These are phyloP conservation scores for Gnomoniopsis sp. DNA, from an alignment of 2,329 filamentous ascomycete genomes.

Conservation along the genomic window DNA sequence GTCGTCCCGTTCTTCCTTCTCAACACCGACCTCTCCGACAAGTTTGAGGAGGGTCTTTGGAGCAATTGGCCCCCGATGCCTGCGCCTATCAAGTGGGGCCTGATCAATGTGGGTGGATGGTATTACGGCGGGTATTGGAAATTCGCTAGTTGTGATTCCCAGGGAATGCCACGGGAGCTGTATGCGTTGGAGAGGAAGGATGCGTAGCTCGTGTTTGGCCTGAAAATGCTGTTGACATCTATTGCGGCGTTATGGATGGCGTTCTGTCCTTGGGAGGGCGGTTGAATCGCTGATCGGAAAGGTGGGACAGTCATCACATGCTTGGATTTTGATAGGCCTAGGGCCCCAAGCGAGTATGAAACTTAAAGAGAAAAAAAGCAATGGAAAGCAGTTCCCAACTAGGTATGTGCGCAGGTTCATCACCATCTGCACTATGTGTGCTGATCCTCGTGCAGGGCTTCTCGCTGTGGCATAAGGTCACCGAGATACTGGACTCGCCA, in stretches of 20 bases:
- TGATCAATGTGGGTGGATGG: slow-evolving; percentile 56
- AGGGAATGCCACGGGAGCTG: slow-evolving; percentile 50
- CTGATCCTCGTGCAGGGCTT: no score
- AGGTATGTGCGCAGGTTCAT: no score
- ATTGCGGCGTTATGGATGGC: background rate
- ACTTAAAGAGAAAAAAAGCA: no score
- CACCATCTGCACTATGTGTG: no score
- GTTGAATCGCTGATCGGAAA: no score
- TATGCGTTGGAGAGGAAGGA: slow-evolving; percentile 39
- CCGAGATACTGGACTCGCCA: no score
- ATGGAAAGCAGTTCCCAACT: no score
- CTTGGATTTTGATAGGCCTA: no score
- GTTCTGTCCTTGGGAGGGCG: no score
- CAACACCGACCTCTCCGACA: slow-evolving; percentile 55
- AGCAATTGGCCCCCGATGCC: slow-evolving; percentile 64
- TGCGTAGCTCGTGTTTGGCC: background rate
- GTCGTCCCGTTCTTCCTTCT: slow-evolving; percentile 63
- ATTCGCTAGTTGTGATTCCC: slow-evolving; percentile 59
- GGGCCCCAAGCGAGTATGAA: no score
- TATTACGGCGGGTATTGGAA: slow-evolving; percentile 59
- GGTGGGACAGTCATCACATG: no score
- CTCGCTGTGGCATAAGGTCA: no score
- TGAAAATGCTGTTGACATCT: background rate
- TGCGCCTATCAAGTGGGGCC: slow-evolving; percentile 53
- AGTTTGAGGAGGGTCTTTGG: slow-evolving; percentile 55